Evolutionary conservation across 1,284 basidiomycete genomes (phyloP), one percentile per base, ranked within the genome.

Genomic region (Caloboletus inedulis): DNA sequence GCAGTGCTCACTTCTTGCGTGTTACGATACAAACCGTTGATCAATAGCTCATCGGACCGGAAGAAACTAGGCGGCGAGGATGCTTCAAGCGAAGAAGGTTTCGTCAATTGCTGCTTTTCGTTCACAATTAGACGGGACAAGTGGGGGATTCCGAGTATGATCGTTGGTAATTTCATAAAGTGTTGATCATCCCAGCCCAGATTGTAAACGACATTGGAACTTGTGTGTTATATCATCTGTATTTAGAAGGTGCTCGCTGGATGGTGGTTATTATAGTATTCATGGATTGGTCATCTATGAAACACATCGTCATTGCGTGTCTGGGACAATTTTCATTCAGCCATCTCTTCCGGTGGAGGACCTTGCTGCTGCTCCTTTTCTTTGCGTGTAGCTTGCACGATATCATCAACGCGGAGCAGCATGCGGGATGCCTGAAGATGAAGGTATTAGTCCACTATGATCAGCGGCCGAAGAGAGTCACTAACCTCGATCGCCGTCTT

Each of bases 1-100:
- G 94, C 94, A 1, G 92, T 98, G 25, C 81, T 97, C 41, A 98
- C 94, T 2, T 89, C 90, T 19, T 98, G 96, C 68, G 91, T 95
- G 12, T 77, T 99, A 51, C 83, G 90, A 29, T 89, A 80, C 64
- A 90, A 91, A 71, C 82, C 91, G 47, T 41, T 71, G 55, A 62
- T 80, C 58, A 69, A 66, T 45, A 63, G 23, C 61, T 67, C 52
- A 64, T 55, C 53, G 25, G 59, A 62, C 31, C 61, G 56, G 43
- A 65, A 57, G 59, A 65, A 55, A 49, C 52, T 54, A 4, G 58
- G 47, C 1, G 55, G 54, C 19, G 57, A 61, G 35, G 63, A 66
- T 35, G 46, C 54, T 44, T 51, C 59, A 44, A 57, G 69, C 62
- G 87, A 88, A 65, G 85, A 87, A 64, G 82, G 79, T 30, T 87